These are phyloP conservation scores for Bocquillonia castaneifolia DNA, from an alignment of 441 rosid species.

Conservation along the genomic window DNA sequence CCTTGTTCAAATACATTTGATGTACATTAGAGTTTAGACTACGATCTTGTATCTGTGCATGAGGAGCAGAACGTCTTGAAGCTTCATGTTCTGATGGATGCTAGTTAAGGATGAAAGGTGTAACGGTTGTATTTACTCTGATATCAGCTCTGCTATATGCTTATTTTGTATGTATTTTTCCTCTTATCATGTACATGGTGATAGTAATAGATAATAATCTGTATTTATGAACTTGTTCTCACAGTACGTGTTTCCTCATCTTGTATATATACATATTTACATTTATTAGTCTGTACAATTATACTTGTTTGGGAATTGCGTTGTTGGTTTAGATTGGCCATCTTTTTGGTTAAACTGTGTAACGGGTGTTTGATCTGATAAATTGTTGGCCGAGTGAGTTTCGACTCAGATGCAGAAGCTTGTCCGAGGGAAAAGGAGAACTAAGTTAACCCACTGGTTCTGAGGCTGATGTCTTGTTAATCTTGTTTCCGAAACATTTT, in stretches of 20 bases:
- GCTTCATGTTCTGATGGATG: constrained; percentile 1
- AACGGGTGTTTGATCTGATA: not conserved
- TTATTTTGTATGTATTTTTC: not conserved
- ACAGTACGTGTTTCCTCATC: too few species aligned
- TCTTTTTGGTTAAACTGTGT: not conserved
- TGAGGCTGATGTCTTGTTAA: too few species aligned
- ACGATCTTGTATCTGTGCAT: constrained; percentile 3
- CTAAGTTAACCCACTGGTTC: too few species aligned
- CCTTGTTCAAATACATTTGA: not conserved
- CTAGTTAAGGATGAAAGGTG: constrained; percentile 11
- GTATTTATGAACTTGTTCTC: not conserved
- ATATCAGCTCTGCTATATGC: not conserved
- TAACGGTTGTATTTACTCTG: not conserved
- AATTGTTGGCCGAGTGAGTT: not conserved
- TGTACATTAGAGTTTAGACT: constrained; percentile 19
- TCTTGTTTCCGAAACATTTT: too few species aligned
- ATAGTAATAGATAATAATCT: not conserved
- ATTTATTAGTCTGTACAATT: too few species aligned
- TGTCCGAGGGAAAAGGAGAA: not conserved
- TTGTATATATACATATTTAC: too few species aligned
- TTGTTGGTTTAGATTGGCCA: not conserved
- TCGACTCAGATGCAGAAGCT: not conserved
- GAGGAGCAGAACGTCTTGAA: constrained; percentile 10
- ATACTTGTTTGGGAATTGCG: too few species aligned
- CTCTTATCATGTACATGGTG: not conserved